phyloP scores from a whole-genome alignment of 768 basidiomycete species.

The Kwoniella europaea region DNA sequence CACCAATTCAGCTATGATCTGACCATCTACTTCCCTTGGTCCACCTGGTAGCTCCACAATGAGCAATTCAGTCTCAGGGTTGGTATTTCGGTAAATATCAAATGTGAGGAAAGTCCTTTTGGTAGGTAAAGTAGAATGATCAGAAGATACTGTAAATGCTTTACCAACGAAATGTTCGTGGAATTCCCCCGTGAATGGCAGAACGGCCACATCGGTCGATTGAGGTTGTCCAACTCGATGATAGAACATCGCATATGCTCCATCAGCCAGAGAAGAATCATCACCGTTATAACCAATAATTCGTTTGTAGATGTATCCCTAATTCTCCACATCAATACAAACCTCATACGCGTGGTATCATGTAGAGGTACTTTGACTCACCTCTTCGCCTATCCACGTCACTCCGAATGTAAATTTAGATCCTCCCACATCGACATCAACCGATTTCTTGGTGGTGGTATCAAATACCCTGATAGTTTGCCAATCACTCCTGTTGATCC shows the following conservation, averaged over 20 bases:
- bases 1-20: conserved; percentile 9
- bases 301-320: conserved; percentile 27
- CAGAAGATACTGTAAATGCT: conserved; percentile 5
- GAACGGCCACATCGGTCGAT: conserved; percentile 16
- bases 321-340: background rate
- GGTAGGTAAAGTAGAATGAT: background rate
- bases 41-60: conserved; percentile 19
- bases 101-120: conserved; percentile 15
- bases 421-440: conserved; percentile 23
- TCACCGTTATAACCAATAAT: conserved; percentile 6
- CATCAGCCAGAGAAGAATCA: background rate
- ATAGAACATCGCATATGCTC: conserved; percentile 23
- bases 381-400: conserved; percentile 20
- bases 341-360: background rate
- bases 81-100: conserved; percentile 28
- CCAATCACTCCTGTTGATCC: conserved; percentile 19
- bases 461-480: conserved; percentile 21
- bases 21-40: conserved; percentile 7
- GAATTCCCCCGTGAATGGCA: conserved; percentile 17
- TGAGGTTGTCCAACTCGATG: conserved; percentile 25
- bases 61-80: conserved; percentile 24
- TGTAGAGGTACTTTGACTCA: background rate
- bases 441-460: conserved; percentile 17
- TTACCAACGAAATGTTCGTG: conserved; percentile 3
- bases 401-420: conserved; percentile 31